Conservation (phyloP, 176 grass and related monocot genomes). For the Carex parvula region DNA sequence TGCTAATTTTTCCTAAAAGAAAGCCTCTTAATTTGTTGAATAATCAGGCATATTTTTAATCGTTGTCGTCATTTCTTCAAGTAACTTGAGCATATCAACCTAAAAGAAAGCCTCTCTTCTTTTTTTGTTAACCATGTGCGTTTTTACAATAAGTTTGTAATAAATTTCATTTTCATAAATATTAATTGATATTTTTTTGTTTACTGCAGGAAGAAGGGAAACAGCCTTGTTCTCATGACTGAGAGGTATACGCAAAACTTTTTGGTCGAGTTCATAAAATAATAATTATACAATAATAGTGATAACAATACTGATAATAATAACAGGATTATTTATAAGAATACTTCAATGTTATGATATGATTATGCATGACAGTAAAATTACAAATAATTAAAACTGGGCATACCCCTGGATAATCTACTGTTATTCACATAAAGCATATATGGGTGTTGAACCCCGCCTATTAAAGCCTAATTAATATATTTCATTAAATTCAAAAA, state of each 20-base stretch:
- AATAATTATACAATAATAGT: not conserved
- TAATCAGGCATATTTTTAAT: no score
- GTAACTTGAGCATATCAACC: not conserved
- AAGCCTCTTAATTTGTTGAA: no score
- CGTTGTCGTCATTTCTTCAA: no score
- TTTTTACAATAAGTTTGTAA: not conserved
- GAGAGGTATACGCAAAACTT: slow-evolving; percentile 52
- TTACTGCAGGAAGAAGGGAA: slow-evolving; percentile 63
- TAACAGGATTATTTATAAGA: not conserved
- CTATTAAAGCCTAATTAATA: not conserved
- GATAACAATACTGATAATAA: no score
- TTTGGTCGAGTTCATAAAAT: not conserved
- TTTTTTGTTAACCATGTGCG: not conserved
- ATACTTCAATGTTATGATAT: not conserved
- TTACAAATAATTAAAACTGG: not conserved
- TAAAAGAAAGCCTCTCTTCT: not conserved
- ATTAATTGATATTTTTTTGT: not conserved
- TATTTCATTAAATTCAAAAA: not conserved
- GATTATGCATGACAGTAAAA: not conserved
- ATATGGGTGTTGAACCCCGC: not conserved
- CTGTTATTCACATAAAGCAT: not conserved
- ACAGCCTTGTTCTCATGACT: slow-evolving; percentile 47
- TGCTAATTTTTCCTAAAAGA: no score
- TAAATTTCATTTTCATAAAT: not conserved
- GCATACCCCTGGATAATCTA: not conserved